A percentile compares a stretch with the other conserved stretches of the same genome.
These are phyloP conservation scores for Dryadomyces quercivorus DNA, from an alignment of 2,329 filamentous ascomycete species.

Conservation along the genomic window DNA sequence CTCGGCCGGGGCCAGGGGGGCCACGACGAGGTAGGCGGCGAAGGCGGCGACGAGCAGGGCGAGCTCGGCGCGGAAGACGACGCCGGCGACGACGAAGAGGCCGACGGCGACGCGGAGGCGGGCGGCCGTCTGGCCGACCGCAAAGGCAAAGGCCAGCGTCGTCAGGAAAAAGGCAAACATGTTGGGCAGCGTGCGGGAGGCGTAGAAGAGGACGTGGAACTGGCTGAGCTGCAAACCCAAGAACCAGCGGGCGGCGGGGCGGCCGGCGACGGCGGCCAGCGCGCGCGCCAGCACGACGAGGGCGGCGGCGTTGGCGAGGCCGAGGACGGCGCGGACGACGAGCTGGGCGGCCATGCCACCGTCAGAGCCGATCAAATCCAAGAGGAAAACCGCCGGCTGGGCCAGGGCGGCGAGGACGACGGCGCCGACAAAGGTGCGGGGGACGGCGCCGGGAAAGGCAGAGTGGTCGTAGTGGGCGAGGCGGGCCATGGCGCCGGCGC, in stretches of 20 bases:
- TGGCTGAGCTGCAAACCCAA: slow-evolving; percentile 65
- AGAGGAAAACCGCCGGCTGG: slow-evolving; percentile 45
- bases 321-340: slow-evolving; percentile 64
- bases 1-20: slow-evolving; percentile 27
- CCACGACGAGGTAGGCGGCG: slow-evolving; percentile 50
- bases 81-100: slow-evolving; percentile 65
- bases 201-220: slow-evolving; percentile 90
- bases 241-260: slow-evolving; percentile 64
- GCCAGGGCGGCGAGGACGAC: slow-evolving; percentile 62
- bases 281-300: slow-evolving; percentile 54
- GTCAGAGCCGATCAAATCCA: slow-evolving; percentile 27
- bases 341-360: slow-evolving; percentile 35
- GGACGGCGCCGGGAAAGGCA: slow-evolving; percentile 80
- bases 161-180: slow-evolving; percentile 85
- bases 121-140: slow-evolving; percentile 14
- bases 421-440: slow-evolving; percentile 78
- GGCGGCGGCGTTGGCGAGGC: slow-evolving; percentile 58
- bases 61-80: slow-evolving; percentile 82
- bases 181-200: slow-evolving; percentile 82
- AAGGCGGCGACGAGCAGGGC: slow-evolving; percentile 66
- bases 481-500: slow-evolving; percentile 33
- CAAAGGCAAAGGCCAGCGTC: slow-evolving; percentile 35
- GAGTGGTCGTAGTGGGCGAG: slow-evolving; percentile 77
- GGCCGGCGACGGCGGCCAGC: slow-evolving; percentile 57
- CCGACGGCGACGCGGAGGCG: slow-evolving; percentile 55